phyloP scores from a whole-genome alignment of 75 land plant genomes.

The Picea glauca region DNA sequence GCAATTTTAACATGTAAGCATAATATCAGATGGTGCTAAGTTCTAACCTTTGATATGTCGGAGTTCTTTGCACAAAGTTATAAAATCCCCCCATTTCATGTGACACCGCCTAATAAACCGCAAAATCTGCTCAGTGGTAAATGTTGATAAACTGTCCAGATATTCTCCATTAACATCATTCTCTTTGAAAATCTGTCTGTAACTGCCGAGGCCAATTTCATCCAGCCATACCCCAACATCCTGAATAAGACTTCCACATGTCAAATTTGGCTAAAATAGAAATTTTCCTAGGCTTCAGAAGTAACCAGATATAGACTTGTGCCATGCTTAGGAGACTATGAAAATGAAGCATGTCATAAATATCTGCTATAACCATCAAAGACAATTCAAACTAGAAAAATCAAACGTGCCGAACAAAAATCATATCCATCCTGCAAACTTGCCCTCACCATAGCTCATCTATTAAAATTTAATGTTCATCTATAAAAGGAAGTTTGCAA shows the following conservation, averaged over 20 bases:
- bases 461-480: background rate
- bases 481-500: background rate
- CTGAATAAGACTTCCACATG: slow-evolving; percentile 21
- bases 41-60: slow-evolving; percentile 72
- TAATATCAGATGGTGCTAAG: slow-evolving; percentile 13
- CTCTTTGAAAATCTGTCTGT: slow-evolving; percentile 62
- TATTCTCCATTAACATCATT: slow-evolving; percentile 89
- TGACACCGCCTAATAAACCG: slow-evolving; percentile 80
- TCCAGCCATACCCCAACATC: slow-evolving; percentile 91
- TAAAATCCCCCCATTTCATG: slow-evolving; percentile 94
- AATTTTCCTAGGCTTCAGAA: background rate
- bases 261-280: background rate
- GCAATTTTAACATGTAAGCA: background rate
- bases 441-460: background rate
- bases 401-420: background rate
- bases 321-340: background rate
- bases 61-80: slow-evolving; percentile 85
- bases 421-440: background rate
- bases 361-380: background rate
- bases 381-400: background rate
- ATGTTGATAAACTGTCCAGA: slow-evolving; percentile 73
- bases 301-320: background rate
- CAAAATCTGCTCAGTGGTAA: slow-evolving; percentile 86
- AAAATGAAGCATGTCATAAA: background rate
- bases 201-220: slow-evolving; percentile 75